A percentile compares a stretch with the other conserved stretches of the same genome.
These are phyloP conservation scores for Corynascus novoguineensis DNA, from an alignment of 495 filamentous ascomycete species.

Conservation along the genomic window DNA sequence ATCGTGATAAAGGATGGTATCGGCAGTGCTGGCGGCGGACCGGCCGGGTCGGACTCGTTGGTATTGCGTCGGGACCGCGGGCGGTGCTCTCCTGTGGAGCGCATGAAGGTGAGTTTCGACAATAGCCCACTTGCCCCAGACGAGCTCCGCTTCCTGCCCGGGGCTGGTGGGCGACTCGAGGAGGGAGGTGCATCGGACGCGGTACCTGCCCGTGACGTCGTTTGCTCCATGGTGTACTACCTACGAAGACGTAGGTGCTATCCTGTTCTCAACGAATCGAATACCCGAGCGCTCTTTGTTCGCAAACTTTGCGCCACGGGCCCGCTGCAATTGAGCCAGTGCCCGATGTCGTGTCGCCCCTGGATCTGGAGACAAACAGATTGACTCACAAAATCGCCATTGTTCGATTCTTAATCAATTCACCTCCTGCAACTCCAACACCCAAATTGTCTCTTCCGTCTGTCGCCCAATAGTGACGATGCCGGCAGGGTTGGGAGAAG, in stretches of 20 bases:
- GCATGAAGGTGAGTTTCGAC: slow-evolving; percentile 57
- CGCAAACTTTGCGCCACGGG: neutral
- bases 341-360: neutral
- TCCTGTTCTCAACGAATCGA: neutral
- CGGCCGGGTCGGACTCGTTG: slow-evolving; percentile 24
- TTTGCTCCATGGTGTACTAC: slow-evolving; percentile 29
- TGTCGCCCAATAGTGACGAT: neutral
- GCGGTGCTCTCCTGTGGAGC: slow-evolving; percentile 44
- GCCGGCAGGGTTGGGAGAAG: neutral
- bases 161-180: slow-evolving; percentile 18
- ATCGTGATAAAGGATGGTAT: slow-evolving; percentile 27
- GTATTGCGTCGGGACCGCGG: slow-evolving; percentile 40
- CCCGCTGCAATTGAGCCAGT: neutral
- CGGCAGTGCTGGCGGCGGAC: slow-evolving; percentile 23
- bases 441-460: neutral
- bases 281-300: neutral
- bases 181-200: slow-evolving; percentile 17
- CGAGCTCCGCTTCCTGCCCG: slow-evolving; percentile 28
- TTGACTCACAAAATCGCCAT: too few relatives aligned
- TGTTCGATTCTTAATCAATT: too few relatives aligned
- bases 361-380: neutral
- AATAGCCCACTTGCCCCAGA: slow-evolving; percentile 49
- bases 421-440: too few relatives aligned
- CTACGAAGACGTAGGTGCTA: too few relatives aligned
- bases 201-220: slow-evolving; percentile 10